Evolutionary conservation across 2,329 filamentous ascomycete genomes (phyloP), one percentile per base, ranked within the genome.

Genomic region (Colletotrichum tofieldiae): DNA sequence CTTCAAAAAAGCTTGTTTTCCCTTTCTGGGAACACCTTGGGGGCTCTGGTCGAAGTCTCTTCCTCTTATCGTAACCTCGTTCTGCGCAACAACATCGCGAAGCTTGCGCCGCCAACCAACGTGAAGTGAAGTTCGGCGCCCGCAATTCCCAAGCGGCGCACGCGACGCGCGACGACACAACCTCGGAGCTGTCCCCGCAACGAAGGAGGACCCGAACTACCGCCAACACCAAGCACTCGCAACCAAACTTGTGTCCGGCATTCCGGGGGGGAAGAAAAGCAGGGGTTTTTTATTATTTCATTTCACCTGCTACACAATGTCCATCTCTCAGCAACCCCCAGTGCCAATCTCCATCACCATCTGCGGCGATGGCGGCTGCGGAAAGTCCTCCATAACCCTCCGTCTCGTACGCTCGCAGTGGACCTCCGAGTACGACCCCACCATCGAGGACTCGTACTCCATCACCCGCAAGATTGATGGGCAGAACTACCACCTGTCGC

Each of bases 301-400:
- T 26, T 26, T 26, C 14, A 23, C 32, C 26, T 12, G 51, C 5
- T 26, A 14, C 39, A 20, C 65, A 72, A 69, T 67, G 65, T 67
- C 65, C 26, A 71, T 55, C 51, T 71, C 73, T 43, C 77, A 79
- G 67, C 81, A 83, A 67, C 80, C 82, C 12, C 86, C 88, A 0
- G 83, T 89, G 23, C 89, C 89, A 73, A 91, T 92, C 78, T 88
- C 91, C 75, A 94, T 96, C 79, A 96, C 94, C 69, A 94, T 96
- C 81, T 96, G 93, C 84, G 94, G 94, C 79, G 94, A 96, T 80
- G 94, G 94, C 78, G 94, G 94, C 73, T 94, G 93, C 80, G 93
- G 93, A 78, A 96, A 96, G 84, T 95, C 93, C 2, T 94, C 93
- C 75, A 95, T 96, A 79, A 96, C 94, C 20, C 86, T 96, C 72